These are phyloP conservation scores for Talaromyces proteolyticus DNA, from an alignment of 495 filamentous ascomycete genomes.

Conservation along the genomic window DNA sequence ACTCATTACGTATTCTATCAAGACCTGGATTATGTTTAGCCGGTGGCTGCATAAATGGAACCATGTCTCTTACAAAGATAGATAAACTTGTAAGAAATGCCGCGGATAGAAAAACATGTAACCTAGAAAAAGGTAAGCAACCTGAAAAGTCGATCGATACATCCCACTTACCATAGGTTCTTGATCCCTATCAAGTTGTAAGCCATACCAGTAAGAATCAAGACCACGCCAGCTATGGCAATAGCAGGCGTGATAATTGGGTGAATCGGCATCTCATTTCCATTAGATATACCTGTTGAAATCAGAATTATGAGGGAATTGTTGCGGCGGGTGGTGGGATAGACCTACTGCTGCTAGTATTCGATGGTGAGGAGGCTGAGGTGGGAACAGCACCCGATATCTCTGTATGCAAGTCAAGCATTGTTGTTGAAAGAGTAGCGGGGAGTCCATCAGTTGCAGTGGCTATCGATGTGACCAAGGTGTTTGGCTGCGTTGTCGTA, in stretches of 20 bases:
- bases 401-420: slow-evolving; percentile 5
- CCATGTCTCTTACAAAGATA: slow-evolving; percentile 59
- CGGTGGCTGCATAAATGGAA: not conserved
- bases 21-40: slow-evolving; percentile 35
- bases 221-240: slow-evolving; percentile 69
- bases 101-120: slow-evolving; percentile 77
- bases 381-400: slow-evolving; percentile 5
- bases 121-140: slow-evolving; percentile 22
- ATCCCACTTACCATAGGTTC: slow-evolving; percentile 54
- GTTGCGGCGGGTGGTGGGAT: too few relatives aligned
- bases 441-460: not conserved
- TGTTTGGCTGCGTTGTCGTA: not conserved
- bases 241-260: slow-evolving; percentile 75
- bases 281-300: not conserved
- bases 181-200: slow-evolving; percentile 79
- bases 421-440: not conserved
- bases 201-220: slow-evolving; percentile 62
- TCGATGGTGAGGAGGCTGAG: not conserved
- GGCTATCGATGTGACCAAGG: not conserved
- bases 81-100: slow-evolving; percentile 68
- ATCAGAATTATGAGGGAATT: too few relatives aligned
- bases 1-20: slow-evolving; percentile 88
- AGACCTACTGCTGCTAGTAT: slow-evolving; percentile 1
- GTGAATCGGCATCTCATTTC: slow-evolving; percentile 55
- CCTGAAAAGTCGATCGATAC: not conserved